Percentiles rank a stretch among this genome's conserved stretches.
phyloP scores from a whole-genome alignment of 345 rosid species.

The Pistacia vera region DNA sequence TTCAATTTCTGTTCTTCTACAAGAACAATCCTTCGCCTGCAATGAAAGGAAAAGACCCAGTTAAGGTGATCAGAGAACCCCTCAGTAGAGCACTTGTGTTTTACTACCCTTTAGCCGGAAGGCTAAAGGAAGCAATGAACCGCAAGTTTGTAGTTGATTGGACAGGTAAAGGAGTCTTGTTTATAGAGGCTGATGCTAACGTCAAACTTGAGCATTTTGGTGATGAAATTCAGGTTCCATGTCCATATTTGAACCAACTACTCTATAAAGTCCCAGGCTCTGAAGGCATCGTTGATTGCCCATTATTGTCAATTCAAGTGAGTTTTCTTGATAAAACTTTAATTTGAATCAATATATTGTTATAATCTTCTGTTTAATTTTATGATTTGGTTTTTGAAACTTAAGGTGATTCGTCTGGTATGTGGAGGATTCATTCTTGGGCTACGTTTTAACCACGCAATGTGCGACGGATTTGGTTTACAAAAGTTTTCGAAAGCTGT shows the following conservation, averaged over 20 bases:
- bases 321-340: no score
- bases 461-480: slow-evolving; percentile 11
- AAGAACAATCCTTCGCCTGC: neutral
- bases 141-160: slow-evolving; percentile 15
- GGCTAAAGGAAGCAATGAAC: neutral
- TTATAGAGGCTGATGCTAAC: slow-evolving; percentile 21
- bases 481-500: neutral
- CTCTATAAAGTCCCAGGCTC: slow-evolving; percentile 10
- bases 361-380: neutral
- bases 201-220: slow-evolving; percentile 9
- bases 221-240: slow-evolving; percentile 6
- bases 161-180: slow-evolving; percentile 11
- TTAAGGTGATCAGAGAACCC: neutral
- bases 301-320: neutral
- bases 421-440: slow-evolving; percentile 22
- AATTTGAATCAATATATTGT: neutral
- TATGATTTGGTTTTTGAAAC: neutral
- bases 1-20: slow-evolving; percentile 1
- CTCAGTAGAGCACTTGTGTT: slow-evolving; percentile 7
- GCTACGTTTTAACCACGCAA: slow-evolving; percentile 10
- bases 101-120: slow-evolving; percentile 8
- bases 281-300: neutral
- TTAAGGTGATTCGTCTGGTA: slow-evolving; percentile 15
- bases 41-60: neutral
- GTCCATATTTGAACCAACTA: slow-evolving; percentile 5